Evolutionary conservation across 371 early-diverging fungal genomes (phyloP), one percentile per base, ranked within the genome.

Genomic region (Haplosporangium sp.): DNA sequence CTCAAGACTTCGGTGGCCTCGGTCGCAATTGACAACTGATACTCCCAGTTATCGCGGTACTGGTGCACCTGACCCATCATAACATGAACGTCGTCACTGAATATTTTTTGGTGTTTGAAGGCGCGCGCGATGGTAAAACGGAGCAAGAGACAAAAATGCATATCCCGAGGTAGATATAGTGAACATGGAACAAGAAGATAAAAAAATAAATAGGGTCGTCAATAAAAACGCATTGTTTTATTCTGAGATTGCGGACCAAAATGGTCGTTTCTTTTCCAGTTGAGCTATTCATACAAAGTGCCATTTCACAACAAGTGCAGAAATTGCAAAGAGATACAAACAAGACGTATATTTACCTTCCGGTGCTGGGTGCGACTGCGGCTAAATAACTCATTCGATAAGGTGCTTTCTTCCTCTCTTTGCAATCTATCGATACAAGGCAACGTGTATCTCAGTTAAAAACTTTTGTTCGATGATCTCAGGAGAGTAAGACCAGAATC

Each of bases 41-140:
- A 79, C 10, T 48, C 54, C 79, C 79, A 79, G 6, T 6, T 12
- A 20, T 41, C 16, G 3, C 48, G 48, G 47, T 68, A 37, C 40
- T 72, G 73, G 0, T 53, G 65, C 20, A 79, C 79, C 58, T 72
- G 68, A 9, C 69, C 73, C 59, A 73, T 62, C 51, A 77, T 18
- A 9, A 77, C 69, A 40, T 64, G 56, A n/a, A 64, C 8, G 18
- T 63, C 55, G 45, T 63, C 47, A 42, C 59, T 62, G 14, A 23
- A 20, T 61, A 29, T 29, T 51, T 61, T 18, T 45, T 45, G 11
- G 11, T 16, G 13, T 43, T 43, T 36, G 46, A 43, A 46, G 29
- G 20, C 9, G 42, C 42, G 36, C 9, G 37, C 1, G 38, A 37
- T 6, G 9, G 11, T 11, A 10, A 12, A 1, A 10, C 5, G 41